Evolutionary conservation across 2,329 filamentous ascomycete species (phyloP).

Genomic region (Diaporthe velutina): DNA sequence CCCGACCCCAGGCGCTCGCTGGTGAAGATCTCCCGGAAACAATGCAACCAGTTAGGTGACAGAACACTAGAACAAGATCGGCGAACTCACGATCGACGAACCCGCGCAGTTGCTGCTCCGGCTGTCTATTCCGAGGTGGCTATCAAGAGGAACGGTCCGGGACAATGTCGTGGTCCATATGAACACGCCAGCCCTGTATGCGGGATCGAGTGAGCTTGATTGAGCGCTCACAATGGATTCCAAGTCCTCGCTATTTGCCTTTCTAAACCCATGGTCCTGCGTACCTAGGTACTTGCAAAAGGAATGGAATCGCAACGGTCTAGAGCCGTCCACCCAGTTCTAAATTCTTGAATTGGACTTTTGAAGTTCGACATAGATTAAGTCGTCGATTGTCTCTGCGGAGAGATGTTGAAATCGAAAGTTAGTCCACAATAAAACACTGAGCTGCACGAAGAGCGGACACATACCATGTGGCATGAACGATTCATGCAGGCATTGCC

Average conservation of each 20-base stretch:
- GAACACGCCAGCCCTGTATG: background rate
- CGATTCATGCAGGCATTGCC: background rate
- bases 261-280: background rate
- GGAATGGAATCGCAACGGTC: background rate
- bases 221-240: background rate
- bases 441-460: background rate
- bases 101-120: background rate
- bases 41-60: background rate
- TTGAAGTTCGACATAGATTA: background rate
- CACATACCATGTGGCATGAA: background rate
- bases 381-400: background rate
- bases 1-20: background rate
- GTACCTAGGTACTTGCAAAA: no score
- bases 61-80: no score
- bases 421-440: background rate
- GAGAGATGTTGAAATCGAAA: background rate
- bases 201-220: no score
- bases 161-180: background rate
- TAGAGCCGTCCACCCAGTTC: background rate
- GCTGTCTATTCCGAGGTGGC: no score
- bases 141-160: no score
- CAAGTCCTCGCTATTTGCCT: background rate
- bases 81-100: background rate
- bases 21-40: background rate
- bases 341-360: background rate